Evolutionary conservation across 75 land plant genomes (phyloP).

Genomic region (Adiantum capillusveneris): DNA sequence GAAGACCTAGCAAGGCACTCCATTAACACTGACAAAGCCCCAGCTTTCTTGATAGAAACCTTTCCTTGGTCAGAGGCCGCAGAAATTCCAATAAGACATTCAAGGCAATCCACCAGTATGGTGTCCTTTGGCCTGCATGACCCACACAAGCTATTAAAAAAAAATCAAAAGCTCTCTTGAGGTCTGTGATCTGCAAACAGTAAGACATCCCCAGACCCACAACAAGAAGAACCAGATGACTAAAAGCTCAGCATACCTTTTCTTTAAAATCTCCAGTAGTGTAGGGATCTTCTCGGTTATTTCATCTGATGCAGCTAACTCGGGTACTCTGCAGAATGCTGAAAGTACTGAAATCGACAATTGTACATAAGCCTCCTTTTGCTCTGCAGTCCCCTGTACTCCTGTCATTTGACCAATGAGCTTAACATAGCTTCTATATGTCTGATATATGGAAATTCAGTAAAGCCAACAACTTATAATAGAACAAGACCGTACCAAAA

Average conservation of each 20-base stretch:
- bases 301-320: slow-evolving; percentile 68
- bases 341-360: slow-evolving; percentile 71
- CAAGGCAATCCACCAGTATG: slow-evolving; percentile 59
- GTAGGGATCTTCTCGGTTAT: slow-evolving; percentile 58
- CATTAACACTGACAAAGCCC: neutral
- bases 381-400: no score
- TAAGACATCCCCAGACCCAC: no score
- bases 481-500: no score
- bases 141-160: no score
- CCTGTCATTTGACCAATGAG: no score
- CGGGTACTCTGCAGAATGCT: slow-evolving; percentile 74
- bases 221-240: slow-evolving; percentile 2
- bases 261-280: slow-evolving; percentile 45
- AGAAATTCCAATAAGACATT: slow-evolving; percentile 58
- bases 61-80: slow-evolving; percentile 56
- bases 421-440: no score
- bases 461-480: neutral
- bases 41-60: slow-evolving; percentile 10
- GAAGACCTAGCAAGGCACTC: no score
- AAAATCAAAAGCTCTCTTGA: no score
- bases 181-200: no score
- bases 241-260: slow-evolving; percentile 24
- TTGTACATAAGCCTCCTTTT: slow-evolving; percentile 59
- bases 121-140: slow-evolving; percentile 33
- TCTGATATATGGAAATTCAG: no score